phyloP scores from a whole-genome alignment of 73 alveolate species.

The Tetrahymena malaccensis region DNA sequence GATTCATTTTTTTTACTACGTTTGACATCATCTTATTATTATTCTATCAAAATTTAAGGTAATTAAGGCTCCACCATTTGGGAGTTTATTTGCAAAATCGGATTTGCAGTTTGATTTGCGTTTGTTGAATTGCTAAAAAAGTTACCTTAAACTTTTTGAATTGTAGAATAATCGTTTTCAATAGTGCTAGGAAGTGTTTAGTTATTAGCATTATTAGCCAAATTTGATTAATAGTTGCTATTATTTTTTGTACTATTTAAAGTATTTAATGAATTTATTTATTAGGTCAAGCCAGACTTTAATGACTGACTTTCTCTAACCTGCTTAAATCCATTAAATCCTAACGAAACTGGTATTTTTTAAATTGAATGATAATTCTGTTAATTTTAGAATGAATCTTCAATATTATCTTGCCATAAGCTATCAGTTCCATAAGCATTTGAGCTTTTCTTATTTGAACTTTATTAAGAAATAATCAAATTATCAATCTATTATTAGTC shows the following conservation, averaged over 20 bases:
- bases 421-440: neutral
- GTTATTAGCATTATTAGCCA: neutral
- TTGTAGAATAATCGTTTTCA: neutral
- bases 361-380: neutral
- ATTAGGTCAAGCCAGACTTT: neutral
- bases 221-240: neutral
- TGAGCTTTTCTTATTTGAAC: neutral
- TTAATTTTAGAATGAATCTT: neutral
- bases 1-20: neutral
- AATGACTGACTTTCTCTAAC: neutral
- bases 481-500: neutral
- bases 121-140: neutral
- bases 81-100: neutral
- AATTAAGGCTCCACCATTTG: neutral
- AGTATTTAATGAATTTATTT: neutral
- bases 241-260: neutral
- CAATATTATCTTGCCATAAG: neutral
- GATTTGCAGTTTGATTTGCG: neutral
- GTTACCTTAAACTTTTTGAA: neutral
- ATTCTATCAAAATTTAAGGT: neutral
- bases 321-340: neutral
- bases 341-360: neutral
- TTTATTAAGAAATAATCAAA: neutral
- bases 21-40: too few relatives aligned
- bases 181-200: neutral